Percentiles rank a stretch among this genome's conserved stretches.
Conservation (phyloP, 306 rosid genomes). For the Pterocarpus macrocarpus region DNA sequence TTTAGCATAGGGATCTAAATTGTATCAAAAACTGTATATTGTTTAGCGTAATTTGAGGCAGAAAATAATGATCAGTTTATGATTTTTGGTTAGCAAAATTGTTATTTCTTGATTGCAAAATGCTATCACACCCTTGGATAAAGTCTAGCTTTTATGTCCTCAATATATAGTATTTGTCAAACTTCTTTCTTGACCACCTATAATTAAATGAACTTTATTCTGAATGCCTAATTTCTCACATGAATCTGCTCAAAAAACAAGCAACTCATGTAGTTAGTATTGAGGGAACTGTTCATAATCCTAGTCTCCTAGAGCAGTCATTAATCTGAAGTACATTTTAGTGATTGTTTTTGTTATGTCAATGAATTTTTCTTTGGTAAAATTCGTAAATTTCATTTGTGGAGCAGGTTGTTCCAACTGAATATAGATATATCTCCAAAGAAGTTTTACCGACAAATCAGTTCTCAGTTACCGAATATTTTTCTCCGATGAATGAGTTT, state of each 20-base stretch:
- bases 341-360: neutral
- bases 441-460: conserved; percentile 96
- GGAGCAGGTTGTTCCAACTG: conserved; percentile 96
- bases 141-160: conserved; percentile 1
- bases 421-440: conserved; percentile 84
- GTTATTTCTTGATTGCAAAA: neutral
- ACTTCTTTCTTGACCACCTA: conserved; percentile 5
- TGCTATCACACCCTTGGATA: neutral
- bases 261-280: conserved; percentile 10
- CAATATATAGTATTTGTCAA: neutral
- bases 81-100: neutral
- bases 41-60: neutral
- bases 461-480: conserved; percentile 97
- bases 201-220: neutral
- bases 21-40: neutral
- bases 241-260: neutral
- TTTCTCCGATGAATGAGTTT: conserved; percentile 73
- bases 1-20: too few relatives aligned
- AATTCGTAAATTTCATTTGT: conserved; percentile 6
- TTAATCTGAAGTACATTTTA: neutral
- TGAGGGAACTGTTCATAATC: conserved; percentile 10
- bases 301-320: neutral
- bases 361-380: neutral
- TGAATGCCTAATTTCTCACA: neutral
- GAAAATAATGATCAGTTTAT: neutral